Percentiles rank a stretch among this genome's conserved stretches.
These are phyloP conservation scores for Fusarium domesticum DNA, from an alignment of 2,329 filamentous ascomycete species.

Conservation along the genomic window DNA sequence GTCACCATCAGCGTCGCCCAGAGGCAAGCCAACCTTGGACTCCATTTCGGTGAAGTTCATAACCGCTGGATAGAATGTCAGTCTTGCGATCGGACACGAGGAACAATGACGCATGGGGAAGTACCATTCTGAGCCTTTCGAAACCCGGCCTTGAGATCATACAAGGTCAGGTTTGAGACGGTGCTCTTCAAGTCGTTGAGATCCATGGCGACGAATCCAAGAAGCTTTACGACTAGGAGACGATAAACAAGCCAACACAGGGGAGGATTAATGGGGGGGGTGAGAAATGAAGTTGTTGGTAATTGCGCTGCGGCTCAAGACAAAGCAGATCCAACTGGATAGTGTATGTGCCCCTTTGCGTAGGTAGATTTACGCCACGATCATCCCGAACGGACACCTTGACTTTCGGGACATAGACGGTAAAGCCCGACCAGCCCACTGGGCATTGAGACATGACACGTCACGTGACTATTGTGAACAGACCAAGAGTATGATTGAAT, in stretches of 20 bases:
- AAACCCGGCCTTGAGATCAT: constrained; percentile 92
- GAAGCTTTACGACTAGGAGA: constrained; percentile 9
- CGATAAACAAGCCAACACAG: background rate
- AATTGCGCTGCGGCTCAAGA: background rate
- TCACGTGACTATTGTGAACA: background rate
- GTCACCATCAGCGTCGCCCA: constrained; percentile 5
- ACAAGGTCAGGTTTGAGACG: constrained; percentile 88
- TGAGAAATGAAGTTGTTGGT: background rate
- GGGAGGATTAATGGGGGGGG: background rate
- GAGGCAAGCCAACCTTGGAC: constrained; percentile 53
- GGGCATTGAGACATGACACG: background rate
- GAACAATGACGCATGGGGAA: constrained; percentile 5
- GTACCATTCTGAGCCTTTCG: constrained; percentile 96
- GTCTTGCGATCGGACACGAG: constrained; percentile 18
- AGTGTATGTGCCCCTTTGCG: background rate
- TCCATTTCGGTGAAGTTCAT: constrained; percentile 99
- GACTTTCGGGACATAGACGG: background rate
- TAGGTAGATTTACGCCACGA: background rate
- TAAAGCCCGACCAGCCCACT: background rate
- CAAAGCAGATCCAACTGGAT: background rate
- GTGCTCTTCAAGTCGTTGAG: constrained; percentile 79
- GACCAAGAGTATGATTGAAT: background rate
- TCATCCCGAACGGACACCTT: background rate
- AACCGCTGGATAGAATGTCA: constrained; percentile 61
- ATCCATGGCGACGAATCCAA: constrained; percentile 62